phyloP scores from a whole-genome alignment of 441 rosid species.

The Theobroma grandiflorum region DNA sequence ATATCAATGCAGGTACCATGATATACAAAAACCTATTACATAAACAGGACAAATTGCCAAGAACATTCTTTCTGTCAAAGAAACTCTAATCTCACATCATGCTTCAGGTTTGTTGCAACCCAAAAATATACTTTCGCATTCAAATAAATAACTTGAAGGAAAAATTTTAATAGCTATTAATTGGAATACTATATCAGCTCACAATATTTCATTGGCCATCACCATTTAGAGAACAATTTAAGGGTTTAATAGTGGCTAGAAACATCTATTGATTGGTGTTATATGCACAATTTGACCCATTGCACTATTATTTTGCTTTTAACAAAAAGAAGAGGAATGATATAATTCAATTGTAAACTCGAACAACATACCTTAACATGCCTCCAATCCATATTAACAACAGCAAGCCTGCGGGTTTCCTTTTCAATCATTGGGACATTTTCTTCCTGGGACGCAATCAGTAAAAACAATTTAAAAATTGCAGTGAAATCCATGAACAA shows the following conservation, averaged over 20 bases:
- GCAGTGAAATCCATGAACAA: neutral
- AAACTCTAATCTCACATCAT: neutral
- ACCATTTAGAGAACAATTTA: neutral
- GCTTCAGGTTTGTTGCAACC: neutral
- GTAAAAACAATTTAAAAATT: neutral
- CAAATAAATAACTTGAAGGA: neutral
- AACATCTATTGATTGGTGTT: neutral
- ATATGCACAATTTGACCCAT: neutral
- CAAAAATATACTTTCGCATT: neutral
- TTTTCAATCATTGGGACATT: conserved; percentile 59
- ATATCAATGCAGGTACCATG: neutral
- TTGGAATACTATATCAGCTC: conserved; percentile 4
- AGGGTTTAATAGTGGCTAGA: neutral
- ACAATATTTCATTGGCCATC: neutral
- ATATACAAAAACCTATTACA: neutral
- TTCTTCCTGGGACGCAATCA: conserved; percentile 62
- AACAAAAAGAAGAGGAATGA: neutral
- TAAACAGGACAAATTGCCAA: neutral
- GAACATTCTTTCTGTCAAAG: neutral
- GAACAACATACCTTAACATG: conserved; percentile 71
- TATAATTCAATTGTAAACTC: neutral
- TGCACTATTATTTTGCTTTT: neutral
- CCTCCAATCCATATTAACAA: conserved; percentile 93
- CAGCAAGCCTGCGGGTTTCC: conserved; percentile 86
- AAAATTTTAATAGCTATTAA: neutral